These are phyloP conservation scores for Kwoniella bestiolae DNA, from an alignment of 768 basidiomycete genomes.

Conservation along the genomic window DNA sequence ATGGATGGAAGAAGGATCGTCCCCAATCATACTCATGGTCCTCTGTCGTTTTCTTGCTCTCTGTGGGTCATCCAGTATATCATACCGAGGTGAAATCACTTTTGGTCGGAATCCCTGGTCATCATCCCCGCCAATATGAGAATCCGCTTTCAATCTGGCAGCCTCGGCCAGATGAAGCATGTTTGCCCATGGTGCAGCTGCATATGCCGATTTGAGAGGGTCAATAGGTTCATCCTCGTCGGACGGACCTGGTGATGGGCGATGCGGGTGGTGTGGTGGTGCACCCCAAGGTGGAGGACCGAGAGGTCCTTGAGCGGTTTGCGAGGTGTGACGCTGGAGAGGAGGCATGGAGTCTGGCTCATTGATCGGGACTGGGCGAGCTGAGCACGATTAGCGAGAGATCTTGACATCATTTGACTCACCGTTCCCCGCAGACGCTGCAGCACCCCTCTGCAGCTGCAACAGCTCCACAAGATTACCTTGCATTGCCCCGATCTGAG, in stretches of 20 bases:
- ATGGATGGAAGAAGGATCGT: slow-evolving; percentile 15
- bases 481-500: slow-evolving; percentile 46
- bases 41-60: not conserved
- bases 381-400: not conserved
- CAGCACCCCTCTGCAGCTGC: slow-evolving; percentile 34
- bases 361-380: not conserved
- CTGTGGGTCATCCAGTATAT: not conserved
- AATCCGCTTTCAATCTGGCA: slow-evolving; percentile 45
- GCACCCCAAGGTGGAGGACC: slow-evolving; percentile 5
- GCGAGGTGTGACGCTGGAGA: not conserved
- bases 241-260: slow-evolving; percentile 21
- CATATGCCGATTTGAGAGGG: slow-evolving; percentile 17
- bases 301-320: not conserved
- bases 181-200: slow-evolving; percentile 40
- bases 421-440: not conserved
- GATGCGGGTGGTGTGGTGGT: slow-evolving; percentile 1
- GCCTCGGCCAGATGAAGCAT: slow-evolving; percentile 51
- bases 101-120: slow-evolving; percentile 1
- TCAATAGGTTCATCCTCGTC: slow-evolving; percentile 42
- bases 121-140: slow-evolving; percentile 29
- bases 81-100: slow-evolving; percentile 1
- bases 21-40: slow-evolving; percentile 1
- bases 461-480: slow-evolving; percentile 42
- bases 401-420: not conserved
- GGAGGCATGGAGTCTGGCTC: not conserved